Percentiles rank a stretch among this genome's conserved stretches.
phyloP scores from a whole-genome alignment of 495 filamentous ascomycete genomes.

The Sordaria brevicollis region DNA sequence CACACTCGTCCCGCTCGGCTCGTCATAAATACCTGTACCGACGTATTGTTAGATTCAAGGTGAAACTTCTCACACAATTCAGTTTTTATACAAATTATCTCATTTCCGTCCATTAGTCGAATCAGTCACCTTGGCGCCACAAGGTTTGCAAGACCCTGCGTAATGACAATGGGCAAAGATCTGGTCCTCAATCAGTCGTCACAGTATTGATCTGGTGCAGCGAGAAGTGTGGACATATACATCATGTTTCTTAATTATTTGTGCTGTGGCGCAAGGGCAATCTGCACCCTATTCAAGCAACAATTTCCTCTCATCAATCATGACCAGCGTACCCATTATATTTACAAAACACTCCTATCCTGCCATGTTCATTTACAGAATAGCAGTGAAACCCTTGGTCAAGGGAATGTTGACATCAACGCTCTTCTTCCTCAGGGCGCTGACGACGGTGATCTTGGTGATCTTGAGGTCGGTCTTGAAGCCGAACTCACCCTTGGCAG shows the following conservation, averaged over 20 bases:
- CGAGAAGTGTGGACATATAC: background rate
- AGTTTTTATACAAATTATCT: too few relatives aligned
- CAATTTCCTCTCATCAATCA: background rate
- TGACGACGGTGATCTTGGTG: conserved; percentile 46
- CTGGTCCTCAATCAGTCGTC: background rate
- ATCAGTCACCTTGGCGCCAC: background rate
- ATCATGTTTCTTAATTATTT: background rate
- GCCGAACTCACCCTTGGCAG: conserved; percentile 43
- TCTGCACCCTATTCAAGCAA: background rate
- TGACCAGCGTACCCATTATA: background rate
- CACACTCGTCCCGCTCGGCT: background rate
- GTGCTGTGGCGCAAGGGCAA: background rate
- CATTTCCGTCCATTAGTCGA: too few relatives aligned
- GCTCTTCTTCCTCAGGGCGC: conserved; percentile 14
- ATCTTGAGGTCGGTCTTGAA: conserved; percentile 40
- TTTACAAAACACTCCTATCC: background rate
- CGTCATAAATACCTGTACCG: background rate
- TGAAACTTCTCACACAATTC: too few relatives aligned
- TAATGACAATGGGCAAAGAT: background rate
- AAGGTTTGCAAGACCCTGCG: conserved; percentile 8
- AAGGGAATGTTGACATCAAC: conserved; percentile 6
- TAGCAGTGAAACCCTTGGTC: conserved; percentile 1
- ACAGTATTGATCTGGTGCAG: background rate
- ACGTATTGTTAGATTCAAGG: background rate
- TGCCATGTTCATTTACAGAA: background rate